Conservation (phyloP, 257 asterid species). For the Cruciata laevipes region DNA sequence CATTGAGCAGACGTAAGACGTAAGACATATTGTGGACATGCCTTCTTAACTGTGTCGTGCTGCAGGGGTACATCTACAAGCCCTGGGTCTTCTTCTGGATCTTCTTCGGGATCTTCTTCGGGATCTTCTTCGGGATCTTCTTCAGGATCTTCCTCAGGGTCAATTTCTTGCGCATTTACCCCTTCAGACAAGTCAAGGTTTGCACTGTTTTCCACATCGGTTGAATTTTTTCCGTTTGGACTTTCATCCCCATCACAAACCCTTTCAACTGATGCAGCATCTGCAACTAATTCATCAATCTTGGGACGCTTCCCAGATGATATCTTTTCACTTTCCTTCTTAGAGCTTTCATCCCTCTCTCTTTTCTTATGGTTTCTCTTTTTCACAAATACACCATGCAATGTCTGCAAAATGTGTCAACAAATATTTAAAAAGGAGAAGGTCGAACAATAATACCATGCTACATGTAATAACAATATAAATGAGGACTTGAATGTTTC, state of each 20-base stretch:
- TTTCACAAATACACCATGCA: slow-evolving; percentile 44
- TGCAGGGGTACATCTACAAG: slow-evolving; percentile 39
- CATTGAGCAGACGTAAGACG: not conserved
- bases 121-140: slow-evolving; percentile 50
- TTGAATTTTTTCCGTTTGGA: slow-evolving; percentile 21
- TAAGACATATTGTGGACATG: slow-evolving; percentile 19
- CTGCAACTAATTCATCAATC: slow-evolving; percentile 31
- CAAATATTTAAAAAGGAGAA: slow-evolving; percentile 8
- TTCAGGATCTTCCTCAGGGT: slow-evolving; percentile 50
- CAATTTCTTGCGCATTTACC: slow-evolving; percentile 24
- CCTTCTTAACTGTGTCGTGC: slow-evolving; percentile 40
- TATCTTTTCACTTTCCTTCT: slow-evolving; percentile 41
- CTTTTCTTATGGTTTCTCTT: slow-evolving; percentile 74
- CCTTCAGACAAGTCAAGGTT: slow-evolving; percentile 26
- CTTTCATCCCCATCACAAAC: slow-evolving; percentile 17
- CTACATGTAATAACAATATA: not conserved
- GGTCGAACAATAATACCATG: slow-evolving; percentile 8
- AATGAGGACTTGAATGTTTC: slow-evolving; percentile 10
- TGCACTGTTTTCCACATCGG: slow-evolving; percentile 34
- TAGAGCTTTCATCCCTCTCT: slow-evolving; percentile 47
- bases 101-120: slow-evolving; percentile 60
- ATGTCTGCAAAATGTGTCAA: slow-evolving; percentile 34
- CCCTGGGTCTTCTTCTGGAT: slow-evolving; percentile 44
- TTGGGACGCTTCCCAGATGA: slow-evolving; percentile 50
- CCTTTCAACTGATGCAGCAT: slow-evolving; percentile 22